A percentile compares a stretch with the other conserved stretches of the same genome.
phyloP scores from a whole-genome alignment of 306 rosid genomes.

The Medicago arabica region DNA sequence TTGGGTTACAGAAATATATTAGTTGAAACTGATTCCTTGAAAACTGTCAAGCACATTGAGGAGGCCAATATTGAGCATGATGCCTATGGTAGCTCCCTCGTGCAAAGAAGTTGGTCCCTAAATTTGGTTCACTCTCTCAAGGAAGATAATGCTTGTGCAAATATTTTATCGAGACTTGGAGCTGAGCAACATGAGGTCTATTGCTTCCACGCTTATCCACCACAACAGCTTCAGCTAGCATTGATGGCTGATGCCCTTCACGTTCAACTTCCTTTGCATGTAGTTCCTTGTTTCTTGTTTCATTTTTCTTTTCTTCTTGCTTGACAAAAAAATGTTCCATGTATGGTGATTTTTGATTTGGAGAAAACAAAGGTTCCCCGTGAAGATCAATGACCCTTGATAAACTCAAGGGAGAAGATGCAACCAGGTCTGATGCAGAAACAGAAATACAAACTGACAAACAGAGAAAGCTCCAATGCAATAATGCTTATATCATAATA shows the following conservation, averaged over 20 bases:
- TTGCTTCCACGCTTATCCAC: constrained; percentile 35
- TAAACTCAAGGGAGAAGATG: no score
- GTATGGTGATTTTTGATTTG: no score
- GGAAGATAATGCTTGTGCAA: constrained; percentile 33
- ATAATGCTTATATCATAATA: no score
- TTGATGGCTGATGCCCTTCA: constrained; percentile 31
- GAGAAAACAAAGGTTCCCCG: no score
- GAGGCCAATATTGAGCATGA: constrained; percentile 26
- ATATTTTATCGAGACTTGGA: constrained; percentile 35
- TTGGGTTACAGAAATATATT: constrained; percentile 31
- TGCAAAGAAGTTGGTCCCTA: constrained; percentile 39
- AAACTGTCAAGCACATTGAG: constrained; percentile 27
- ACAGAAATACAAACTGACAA: no score
- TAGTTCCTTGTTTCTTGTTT: constrained; percentile 18
- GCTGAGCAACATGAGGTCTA: constrained; percentile 36
- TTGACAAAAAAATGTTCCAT: neutral
- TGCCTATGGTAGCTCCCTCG: constrained; percentile 19
- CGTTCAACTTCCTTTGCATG: constrained; percentile 37
- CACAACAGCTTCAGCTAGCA: constrained; percentile 28
- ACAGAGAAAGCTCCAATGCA: no score
- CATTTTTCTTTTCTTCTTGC: neutral
- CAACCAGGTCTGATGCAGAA: no score
- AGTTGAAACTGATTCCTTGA: constrained; percentile 22
- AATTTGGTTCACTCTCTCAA: constrained; percentile 16
- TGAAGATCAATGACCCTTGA: no score